phyloP scores from a whole-genome alignment of 106 monocot genomes.

The Narthecium ossifragum region DNA sequence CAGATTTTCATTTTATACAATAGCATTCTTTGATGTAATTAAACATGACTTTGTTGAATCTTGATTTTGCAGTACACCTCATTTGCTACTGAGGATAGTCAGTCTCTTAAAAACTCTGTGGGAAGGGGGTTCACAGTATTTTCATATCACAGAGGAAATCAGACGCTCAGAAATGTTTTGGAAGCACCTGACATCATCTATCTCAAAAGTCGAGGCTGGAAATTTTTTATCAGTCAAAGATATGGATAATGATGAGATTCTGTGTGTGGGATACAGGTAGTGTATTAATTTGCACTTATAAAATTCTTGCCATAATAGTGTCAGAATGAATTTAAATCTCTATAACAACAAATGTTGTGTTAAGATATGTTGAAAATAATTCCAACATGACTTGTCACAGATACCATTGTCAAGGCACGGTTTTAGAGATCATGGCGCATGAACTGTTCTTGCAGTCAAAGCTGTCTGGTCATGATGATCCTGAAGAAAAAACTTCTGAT shows the following conservation, averaged over 20 bases:
- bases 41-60: slow-evolving; percentile 1
- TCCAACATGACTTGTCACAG: slow-evolving; percentile 16
- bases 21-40: background rate
- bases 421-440: slow-evolving; percentile 63
- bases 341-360: no score
- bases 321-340: no score
- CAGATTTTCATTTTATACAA: no score
- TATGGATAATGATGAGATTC: slow-evolving; percentile 20
- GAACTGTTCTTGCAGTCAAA: slow-evolving; percentile 66
- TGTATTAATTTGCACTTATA: background rate
- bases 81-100: slow-evolving; percentile 37
- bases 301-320: no score
- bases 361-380: background rate
- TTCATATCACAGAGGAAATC: slow-evolving; percentile 37
- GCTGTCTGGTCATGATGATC: slow-evolving; percentile 19
- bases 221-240: slow-evolving; percentile 12
- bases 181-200: slow-evolving; percentile 37
- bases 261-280: slow-evolving; percentile 38
- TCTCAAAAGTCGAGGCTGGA: slow-evolving; percentile 15
- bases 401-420: slow-evolving; percentile 50
- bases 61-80: slow-evolving; percentile 38
- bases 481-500: slow-evolving; percentile 10
- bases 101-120: slow-evolving; percentile 67
- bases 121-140: slow-evolving; percentile 58
- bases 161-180: slow-evolving; percentile 52